Base-by-base conservation (phyloP, 1,284 basidiomycete genomes). In the Leccinum pachyderme region DNA sequence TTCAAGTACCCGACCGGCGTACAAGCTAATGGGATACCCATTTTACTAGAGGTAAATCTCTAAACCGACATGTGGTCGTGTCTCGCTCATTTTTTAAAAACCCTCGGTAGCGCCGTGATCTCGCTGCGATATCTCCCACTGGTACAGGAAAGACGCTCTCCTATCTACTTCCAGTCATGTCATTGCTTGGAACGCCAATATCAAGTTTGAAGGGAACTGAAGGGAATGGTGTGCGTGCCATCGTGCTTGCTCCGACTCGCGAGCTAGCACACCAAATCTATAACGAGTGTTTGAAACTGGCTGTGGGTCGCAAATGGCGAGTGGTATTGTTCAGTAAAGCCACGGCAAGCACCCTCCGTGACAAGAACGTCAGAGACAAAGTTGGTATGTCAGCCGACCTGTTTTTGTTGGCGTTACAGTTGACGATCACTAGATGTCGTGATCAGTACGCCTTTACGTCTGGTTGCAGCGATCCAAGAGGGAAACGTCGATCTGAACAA, bases 251-350 rank as follows among this genome's bases (percentile, higher is more conserved):
- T 1, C 97, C 97, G 1, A 99, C 97, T 0, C 85, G 94, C 60
- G 97, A 99, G 75, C 74, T 99, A n/a, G 95, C 96, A 0, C 88
- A 94, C 61, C 97, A 99, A 69, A 98, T 99, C 56, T 81, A 93
- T 59, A 94, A 93, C 55, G 97, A 99, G 68, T 92, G 89, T 59
- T 69, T 91, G 45, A 94, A 93, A 68, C 75, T 97, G 12, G 87
- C 89, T 1, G 78, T 86, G 59, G 92, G 91, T 7, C 81, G 91
- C 47, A 90, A 87, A 63, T 97, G 95, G 94, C 80, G 85, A 51
- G 81, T 89, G 31, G 76, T 93, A 2, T 75, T 97, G 24, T 88
- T 93, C 65, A 91, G 85, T 68, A 96, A 95, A 70, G 90, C 93
- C 5, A 93, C 88, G 1, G 89, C 89, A 0, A 84, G 76, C 56